Evolutionary conservation across 257 asterid genomes (phyloP).

Genomic region (Lycium barbarum): DNA sequence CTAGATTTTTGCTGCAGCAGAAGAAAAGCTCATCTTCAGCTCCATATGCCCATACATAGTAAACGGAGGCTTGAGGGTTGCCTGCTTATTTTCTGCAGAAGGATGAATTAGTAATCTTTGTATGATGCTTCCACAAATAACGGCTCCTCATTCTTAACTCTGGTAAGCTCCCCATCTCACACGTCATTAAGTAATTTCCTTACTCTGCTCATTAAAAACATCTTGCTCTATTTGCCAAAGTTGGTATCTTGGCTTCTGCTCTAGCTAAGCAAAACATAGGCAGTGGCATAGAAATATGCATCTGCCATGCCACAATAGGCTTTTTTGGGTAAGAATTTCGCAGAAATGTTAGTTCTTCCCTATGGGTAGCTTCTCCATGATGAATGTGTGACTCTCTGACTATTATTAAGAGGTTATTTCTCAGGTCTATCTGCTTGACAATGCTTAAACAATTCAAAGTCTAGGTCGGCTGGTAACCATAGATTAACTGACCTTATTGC

Average conservation of each 20-base stretch:
- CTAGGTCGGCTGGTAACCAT: background rate
- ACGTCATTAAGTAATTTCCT: background rate
- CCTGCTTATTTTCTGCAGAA: background rate
- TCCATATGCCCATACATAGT: background rate
- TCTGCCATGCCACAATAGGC: background rate
- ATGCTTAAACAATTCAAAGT: background rate
- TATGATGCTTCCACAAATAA: background rate
- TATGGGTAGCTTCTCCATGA: too few relatives aligned
- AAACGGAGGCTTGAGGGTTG: conserved; percentile 6
- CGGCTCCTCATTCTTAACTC: background rate
- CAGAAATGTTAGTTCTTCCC: background rate
- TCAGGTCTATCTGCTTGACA: background rate
- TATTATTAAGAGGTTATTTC: too few relatives aligned
- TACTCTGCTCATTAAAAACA: background rate
- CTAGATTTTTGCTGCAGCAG: background rate
- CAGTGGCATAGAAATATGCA: background rate
- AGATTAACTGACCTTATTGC: background rate
- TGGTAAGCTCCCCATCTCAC: background rate
- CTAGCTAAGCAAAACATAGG: background rate
- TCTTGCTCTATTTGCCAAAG: background rate
- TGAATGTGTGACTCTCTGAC: background rate
- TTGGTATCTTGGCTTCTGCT: background rate
- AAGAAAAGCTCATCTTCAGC: background rate
- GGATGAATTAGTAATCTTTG: background rate
- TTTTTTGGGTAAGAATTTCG: background rate